A percentile compares a stretch with the other conserved stretches of the same genome.
These are phyloP conservation scores for Trichoderma lentiforme DNA, from an alignment of 2,329 filamentous ascomycete genomes.

Conservation along the genomic window DNA sequence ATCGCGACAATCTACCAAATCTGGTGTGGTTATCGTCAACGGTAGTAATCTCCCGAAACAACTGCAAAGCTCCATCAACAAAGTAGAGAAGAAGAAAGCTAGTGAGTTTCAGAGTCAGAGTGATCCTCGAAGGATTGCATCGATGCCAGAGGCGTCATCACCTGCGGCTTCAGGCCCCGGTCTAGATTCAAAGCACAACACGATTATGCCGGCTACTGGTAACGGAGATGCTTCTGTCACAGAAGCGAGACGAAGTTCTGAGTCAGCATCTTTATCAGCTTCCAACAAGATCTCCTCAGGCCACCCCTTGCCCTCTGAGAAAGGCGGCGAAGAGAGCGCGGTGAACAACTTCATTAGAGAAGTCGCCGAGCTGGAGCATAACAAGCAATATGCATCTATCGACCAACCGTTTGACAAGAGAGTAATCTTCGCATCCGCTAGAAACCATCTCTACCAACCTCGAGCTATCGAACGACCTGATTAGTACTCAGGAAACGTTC, in stretches of 20 bases:
- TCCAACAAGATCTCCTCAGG: not conserved
- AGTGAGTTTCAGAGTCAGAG: not conserved
- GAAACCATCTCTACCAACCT: not conserved
- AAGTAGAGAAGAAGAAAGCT: not conserved
- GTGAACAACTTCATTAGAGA: not conserved
- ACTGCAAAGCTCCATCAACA: not conserved
- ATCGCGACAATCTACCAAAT: not conserved
- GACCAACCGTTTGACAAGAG: not conserved
- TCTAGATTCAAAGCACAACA: not conserved
- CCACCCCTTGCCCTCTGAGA: not conserved
- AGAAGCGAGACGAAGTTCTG: constrained; percentile 5
- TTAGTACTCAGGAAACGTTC: constrained; percentile 21
- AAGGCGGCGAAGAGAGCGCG: not conserved
- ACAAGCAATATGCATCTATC: not conserved
- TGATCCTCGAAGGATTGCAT: not conserved
- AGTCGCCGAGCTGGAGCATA: not conserved
- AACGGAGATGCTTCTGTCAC: not conserved
- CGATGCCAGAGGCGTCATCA: constrained; percentile 5
- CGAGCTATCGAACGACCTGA: constrained; percentile 20
- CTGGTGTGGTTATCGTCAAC: constrained; percentile 21
- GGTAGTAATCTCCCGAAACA: constrained; percentile 19
- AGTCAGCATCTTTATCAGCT: not conserved
- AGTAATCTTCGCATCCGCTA: not conserved
- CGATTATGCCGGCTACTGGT: not conserved
- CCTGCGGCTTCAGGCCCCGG: not conserved